Conservation (phyloP, 805 yeast genomes). For the Nakazawaea ishiwadae region DNA sequence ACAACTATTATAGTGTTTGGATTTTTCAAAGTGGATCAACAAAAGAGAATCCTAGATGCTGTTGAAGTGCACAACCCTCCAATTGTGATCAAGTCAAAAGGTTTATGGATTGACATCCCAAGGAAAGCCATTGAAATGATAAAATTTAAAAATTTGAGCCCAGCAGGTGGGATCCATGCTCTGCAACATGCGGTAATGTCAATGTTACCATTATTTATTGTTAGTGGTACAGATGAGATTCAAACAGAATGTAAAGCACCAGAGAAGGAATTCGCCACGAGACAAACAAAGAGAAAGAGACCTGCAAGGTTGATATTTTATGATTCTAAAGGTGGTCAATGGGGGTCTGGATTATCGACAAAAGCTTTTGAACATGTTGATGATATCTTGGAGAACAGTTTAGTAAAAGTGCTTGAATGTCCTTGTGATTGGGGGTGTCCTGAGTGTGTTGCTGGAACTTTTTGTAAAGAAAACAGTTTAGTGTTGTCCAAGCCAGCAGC, state of each 20-base stretch:
- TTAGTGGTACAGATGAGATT: constrained; percentile 72
- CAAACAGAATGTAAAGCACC: constrained; percentile 97
- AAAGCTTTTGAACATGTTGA: constrained; percentile 79
- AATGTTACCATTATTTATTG: constrained; percentile 66
- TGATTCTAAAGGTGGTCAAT: constrained; percentile 77
- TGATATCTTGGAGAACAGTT: constrained; percentile 56
- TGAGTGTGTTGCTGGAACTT: constrained; percentile 77
- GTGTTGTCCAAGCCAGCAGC: constrained; percentile 91
- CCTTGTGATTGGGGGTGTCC: constrained; percentile 71
- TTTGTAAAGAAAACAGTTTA: constrained; percentile 74
- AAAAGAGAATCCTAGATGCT: constrained; percentile 81
- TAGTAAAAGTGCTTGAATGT: constrained; percentile 58
- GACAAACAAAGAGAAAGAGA: constrained; percentile 66
- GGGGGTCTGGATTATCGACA: constrained; percentile 75
- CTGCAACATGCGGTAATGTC: constrained; percentile 89
- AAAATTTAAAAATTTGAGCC: constrained; percentile 49
- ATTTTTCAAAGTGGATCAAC: constrained; percentile 78
- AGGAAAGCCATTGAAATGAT: constrained; percentile 54
- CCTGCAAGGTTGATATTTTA: constrained; percentile 85
- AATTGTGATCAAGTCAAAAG: constrained; percentile 59
- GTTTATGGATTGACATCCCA: constrained; percentile 92
- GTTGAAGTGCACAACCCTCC: constrained; percentile 93
- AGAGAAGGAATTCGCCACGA: constrained; percentile 83
- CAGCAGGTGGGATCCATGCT: constrained; percentile 95
- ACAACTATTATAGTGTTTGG: constrained; percentile 85